Evolutionary conservation across 805 yeast genomes (phyloP), one percentile per base, ranked within the genome.

Genomic region (Phaffomyces antillensis): DNA sequence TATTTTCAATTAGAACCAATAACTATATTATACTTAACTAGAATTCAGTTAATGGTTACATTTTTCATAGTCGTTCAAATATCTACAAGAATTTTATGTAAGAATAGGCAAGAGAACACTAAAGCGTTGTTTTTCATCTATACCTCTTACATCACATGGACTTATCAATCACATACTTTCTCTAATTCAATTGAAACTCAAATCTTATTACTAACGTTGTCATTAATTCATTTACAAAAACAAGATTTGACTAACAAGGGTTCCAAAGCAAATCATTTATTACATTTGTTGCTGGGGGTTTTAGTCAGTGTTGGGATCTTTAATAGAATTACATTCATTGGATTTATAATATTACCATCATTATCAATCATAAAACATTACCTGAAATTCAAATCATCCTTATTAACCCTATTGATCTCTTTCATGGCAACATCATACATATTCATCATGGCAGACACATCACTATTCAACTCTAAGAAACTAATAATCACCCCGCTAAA

Each of bases 91-190:
- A 60, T 73, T 26, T 59, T 81, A 43, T 64, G 73, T 28, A 71
- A 71, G 5, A 68, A 75, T 11, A 74, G 72, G 46, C 74, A 72
- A 37, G 81, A 77, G 50, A 61, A 75, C 26, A 60, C 71, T 20
- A 54, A 56, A 43, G 54, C 67, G 15, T 42, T 70, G 40, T 55
- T 72, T 31, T 65, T 73, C 37, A 65, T 72, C n/a, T 65, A 70
- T 30, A 69, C 78, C 1, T 76, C 82, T 2, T 91, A 86, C 57
- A 73, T 88, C 30, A 81, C 95, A 0, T 71, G 87, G 68, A 77
- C 82, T 0, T 81, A 81, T 55, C 98, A 93, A 59, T 71, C 86
- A 0, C 97, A 89, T 59, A 80, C 95, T 1, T 86, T 93, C 55
- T 86, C 96, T n/a, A 93, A 93, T 59, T 77, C 89, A 20, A 57